Percentiles rank a stretch among this genome's conserved stretches.
These are phyloP conservation scores for Mycena chlorophos DNA, from an alignment of 768 basidiomycete species.

Conservation along the genomic window DNA sequence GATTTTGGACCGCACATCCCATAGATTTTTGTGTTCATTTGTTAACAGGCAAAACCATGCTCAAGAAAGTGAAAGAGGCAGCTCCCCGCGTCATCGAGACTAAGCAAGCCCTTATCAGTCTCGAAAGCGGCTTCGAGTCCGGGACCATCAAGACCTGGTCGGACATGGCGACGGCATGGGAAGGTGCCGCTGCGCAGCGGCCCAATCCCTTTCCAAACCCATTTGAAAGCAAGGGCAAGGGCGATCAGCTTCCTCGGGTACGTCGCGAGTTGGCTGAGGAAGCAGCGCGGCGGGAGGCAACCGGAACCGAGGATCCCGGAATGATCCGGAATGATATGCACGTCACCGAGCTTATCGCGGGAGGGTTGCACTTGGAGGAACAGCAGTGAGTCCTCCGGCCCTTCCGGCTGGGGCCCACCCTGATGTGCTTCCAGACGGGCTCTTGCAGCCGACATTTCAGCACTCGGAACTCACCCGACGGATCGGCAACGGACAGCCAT, in stretches of 20 bases:
- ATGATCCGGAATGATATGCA: background rate
- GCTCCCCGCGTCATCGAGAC: background rate
- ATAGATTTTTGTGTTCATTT: background rate
- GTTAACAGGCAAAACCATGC: background rate
- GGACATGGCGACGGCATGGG: background rate
- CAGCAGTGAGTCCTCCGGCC: background rate
- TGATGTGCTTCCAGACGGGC: too few relatives aligned
- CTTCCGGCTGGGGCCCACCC: too few relatives aligned
- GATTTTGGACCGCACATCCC: background rate
- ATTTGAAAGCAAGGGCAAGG: background rate
- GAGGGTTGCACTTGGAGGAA: background rate
- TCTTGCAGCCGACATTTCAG: background rate
- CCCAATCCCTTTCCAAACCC: background rate
- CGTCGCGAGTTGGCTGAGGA: conserved; percentile 13
- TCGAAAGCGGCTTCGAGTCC: background rate
- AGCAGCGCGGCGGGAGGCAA: conserved; percentile 3
- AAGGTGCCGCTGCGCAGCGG: background rate
- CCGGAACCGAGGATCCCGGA: background rate
- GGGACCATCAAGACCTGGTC: background rate
- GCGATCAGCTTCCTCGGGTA: conserved; percentile 4
- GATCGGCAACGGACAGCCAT: background rate
- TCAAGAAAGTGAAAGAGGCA: background rate
- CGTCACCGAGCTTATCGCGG: background rate
- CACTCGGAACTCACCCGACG: conserved; percentile 1
- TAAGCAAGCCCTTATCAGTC: background rate